phyloP scores from a whole-genome alignment of 2,329 filamentous ascomycete genomes.

The Ceratocystis harringtonii region DNA sequence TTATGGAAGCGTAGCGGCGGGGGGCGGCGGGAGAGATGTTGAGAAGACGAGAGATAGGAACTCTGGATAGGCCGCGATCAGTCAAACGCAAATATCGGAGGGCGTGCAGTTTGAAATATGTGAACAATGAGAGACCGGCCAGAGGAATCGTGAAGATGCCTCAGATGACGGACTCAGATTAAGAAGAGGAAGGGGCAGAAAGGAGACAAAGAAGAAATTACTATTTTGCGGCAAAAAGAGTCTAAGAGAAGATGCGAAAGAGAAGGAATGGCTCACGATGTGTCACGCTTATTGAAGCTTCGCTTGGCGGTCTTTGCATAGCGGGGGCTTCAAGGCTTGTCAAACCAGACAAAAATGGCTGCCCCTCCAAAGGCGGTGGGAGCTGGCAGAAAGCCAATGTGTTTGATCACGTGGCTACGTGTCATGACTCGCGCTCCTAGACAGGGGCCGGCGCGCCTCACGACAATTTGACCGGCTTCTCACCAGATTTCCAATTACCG shows the following conservation, averaged over 20 bases:
- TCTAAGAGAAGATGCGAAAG: not conserved
- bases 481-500: not conserved
- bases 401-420: slow-evolving; percentile 10
- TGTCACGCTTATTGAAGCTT: slow-evolving; percentile 12
- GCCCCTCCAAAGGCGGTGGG: slow-evolving; percentile 16
- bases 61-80: slow-evolving; percentile 26
- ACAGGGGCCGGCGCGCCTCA: not conserved
- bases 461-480: not conserved
- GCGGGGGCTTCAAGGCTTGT: slow-evolving; percentile 7
- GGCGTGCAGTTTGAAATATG: slow-evolving; percentile 27
- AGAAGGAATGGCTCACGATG: slow-evolving; percentile 7
- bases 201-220: not conserved
- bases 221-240: not conserved
- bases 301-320: slow-evolving; percentile 3
- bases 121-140: slow-evolving; percentile 27
- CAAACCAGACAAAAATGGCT: not conserved
- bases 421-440: not conserved
- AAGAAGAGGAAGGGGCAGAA: not conserved
- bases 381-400: slow-evolving; percentile 8
- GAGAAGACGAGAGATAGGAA: slow-evolving; percentile 24
- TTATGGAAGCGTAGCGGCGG: slow-evolving; percentile 30
- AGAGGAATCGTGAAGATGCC: slow-evolving; percentile 27
- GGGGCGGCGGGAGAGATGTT: slow-evolving; percentile 24
- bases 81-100: slow-evolving; percentile 28
- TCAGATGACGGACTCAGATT: slow-evolving; percentile 8